These are phyloP conservation scores for Debaryomyces robertsiae DNA, from an alignment of 1,139 yeast genomes.

Conservation along the genomic window DNA sequence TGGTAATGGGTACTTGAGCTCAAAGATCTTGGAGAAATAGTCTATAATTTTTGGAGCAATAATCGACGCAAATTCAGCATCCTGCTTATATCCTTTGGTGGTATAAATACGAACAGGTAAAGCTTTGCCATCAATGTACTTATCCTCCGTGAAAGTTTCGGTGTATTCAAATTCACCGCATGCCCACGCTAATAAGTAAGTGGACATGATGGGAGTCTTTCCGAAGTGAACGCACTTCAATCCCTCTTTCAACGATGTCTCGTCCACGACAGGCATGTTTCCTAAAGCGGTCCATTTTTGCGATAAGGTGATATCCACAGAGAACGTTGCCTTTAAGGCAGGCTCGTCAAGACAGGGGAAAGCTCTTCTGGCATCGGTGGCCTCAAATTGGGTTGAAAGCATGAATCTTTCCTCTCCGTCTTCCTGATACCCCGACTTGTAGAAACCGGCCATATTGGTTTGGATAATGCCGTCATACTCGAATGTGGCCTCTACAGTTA, in stretches of 20 bases:
- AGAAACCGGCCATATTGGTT: constrained; percentile 73
- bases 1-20: constrained; percentile 69
- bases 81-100: constrained; percentile 64
- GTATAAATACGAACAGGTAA: constrained; percentile 75
- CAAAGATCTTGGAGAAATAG: constrained; percentile 65
- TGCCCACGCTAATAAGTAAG: constrained; percentile 77
- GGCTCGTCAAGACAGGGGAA: constrained; percentile 88
- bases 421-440: constrained; percentile 70
- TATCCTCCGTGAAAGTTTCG: constrained; percentile 46
- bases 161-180: constrained; percentile 75
- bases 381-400: constrained; percentile 84
- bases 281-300: constrained; percentile 66
- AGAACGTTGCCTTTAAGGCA: constrained; percentile 70
- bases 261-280: constrained; percentile 60
- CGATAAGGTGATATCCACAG: constrained; percentile 59
- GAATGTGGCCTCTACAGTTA: constrained; percentile 32
- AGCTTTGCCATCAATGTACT: constrained; percentile 49
- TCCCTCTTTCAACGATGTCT: constrained; percentile 14
- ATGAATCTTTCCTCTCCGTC: constrained; percentile 63
- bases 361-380: constrained; percentile 83
- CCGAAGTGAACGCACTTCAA: constrained; percentile 36
- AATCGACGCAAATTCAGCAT: constrained; percentile 65
- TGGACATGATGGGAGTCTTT: constrained; percentile 70
- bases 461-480: constrained; percentile 52
- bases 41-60: constrained; percentile 68